Evolutionary conservation across 2,329 filamentous ascomycete species (phyloP), one percentile per base, ranked within the genome.

Genomic region (Trichophaea hybrida): DNA sequence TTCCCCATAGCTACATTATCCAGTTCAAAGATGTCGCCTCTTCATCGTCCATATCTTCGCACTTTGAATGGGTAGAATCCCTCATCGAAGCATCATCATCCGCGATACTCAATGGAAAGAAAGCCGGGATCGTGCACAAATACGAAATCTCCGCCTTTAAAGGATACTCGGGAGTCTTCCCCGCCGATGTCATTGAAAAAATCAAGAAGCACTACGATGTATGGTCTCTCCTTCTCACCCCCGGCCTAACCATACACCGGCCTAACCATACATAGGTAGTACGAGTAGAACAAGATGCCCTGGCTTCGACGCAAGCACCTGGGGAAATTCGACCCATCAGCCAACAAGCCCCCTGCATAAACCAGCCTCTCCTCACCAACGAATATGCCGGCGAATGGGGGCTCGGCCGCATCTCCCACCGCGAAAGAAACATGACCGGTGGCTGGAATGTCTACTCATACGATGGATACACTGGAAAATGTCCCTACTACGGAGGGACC

Each of bases 1-100:
- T 98, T 61, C 86, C 88, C 64, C 85, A 94, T 78, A 87, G 86
- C 61, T 98, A 97, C 78, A 96, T 98, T 74, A 79, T 98, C 76
- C 89, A 95, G 74, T 96, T 98, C 82, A 97, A 98, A 84, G 86
- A 94, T 74, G 88, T 96, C 73, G 87, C 97, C 67, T 81, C 82
- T 69, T 77, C 84, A 61, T 75, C 77, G 51, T 76, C 80, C 65
- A 88, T 86, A 59, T 75, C 78, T 58, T 78, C 83, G 70, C 93
- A 98, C 75, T 89, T 96, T 73, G 80, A 74, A 71, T 67, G 49
- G 61, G 51, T 51, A 37, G 51, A 59, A n/a, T 37, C 46, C 70
- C 94, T 89, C 72, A 54, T 62, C 12, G 59, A 60, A n/a, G 51
- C 55, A 33, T 50, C 58, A 12, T 7, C 50, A 35, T n/a, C 10